phyloP scores from a whole-genome alignment of 257 asterid genomes.

The Rubia yunnanensis region DNA sequence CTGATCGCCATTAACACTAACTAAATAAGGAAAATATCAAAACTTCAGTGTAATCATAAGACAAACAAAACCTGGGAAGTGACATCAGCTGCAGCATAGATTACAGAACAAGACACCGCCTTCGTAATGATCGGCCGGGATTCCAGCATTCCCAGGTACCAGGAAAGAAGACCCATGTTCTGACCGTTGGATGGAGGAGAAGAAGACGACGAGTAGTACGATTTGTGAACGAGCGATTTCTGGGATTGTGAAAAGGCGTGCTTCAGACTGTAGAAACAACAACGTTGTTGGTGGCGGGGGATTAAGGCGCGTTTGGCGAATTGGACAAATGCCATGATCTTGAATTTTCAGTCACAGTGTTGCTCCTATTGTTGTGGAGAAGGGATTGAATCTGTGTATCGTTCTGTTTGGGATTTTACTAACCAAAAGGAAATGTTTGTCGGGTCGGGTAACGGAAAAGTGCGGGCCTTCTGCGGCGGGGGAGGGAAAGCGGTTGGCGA shows the following conservation, averaged over 20 bases:
- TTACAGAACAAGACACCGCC: conserved; percentile 51
- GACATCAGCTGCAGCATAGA: conserved; percentile 72
- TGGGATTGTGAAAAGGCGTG: background rate
- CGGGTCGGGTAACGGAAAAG: background rate
- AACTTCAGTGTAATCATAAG: background rate
- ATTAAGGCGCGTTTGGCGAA: conserved; percentile 19
- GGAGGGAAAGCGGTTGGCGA: background rate
- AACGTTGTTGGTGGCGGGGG: conserved; percentile 9
- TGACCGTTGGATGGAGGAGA: conserved; percentile 30
- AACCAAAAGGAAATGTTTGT: background rate
- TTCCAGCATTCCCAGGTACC: conserved; percentile 74
- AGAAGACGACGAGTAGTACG: conserved; percentile 16
- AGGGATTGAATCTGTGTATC: background rate
- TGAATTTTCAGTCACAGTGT: background rate
- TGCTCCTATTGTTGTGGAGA: background rate
- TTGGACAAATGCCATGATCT: conserved; percentile 8
- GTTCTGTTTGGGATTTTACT: background rate
- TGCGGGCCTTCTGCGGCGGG: conserved; percentile 8
- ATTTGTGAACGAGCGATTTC: conserved; percentile 13
- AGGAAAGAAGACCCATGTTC: conserved; percentile 39
- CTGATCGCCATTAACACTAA: background rate
- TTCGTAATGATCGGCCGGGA: conserved; percentile 69
- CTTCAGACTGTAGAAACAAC: background rate
- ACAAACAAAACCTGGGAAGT: conserved; percentile 64
- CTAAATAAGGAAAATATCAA: background rate